phyloP scores from a whole-genome alignment of 2,329 filamentous ascomycete genomes.

The Fusarium fujikuroi region DNA sequence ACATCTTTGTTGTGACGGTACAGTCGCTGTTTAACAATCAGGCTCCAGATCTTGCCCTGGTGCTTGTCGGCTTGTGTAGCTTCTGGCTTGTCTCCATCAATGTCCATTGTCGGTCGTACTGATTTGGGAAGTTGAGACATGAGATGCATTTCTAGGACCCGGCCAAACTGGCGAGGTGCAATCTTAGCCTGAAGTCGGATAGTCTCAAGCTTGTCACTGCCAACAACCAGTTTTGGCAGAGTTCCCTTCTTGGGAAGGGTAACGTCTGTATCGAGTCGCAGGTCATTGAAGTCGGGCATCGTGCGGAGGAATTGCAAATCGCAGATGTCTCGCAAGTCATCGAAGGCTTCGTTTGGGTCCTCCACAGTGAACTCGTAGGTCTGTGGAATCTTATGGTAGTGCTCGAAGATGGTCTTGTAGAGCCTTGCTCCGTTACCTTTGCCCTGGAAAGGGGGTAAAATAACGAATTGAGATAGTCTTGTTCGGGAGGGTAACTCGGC shows the following conservation, averaged over 20 bases:
- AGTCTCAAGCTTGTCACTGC: conserved; percentile 63
- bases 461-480: conserved; percentile 91
- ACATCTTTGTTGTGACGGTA: conserved; percentile 79
- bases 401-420: conserved; percentile 81
- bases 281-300: conserved; percentile 65
- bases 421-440: conserved; percentile 82
- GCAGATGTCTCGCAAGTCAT: conserved; percentile 79
- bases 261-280: conserved; percentile 65
- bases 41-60: conserved; percentile 75
- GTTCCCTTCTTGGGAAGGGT: conserved; percentile 60
- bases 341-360: conserved; percentile 89
- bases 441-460: conserved; percentile 87
- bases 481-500: conserved; percentile 77
- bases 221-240: conserved; percentile 66
- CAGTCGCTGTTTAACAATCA: conserved; percentile 80
- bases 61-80: conserved; percentile 67
- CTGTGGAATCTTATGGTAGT: conserved; percentile 73
- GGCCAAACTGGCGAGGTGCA: conserved; percentile 77
- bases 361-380: conserved; percentile 91
- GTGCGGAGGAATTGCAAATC: conserved; percentile 74
- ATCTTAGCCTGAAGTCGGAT: conserved; percentile 76
- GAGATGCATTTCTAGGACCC: conserved; percentile 80
- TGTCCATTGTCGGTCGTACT: conserved; percentile 63
- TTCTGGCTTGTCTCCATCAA: conserved; percentile 55
- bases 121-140: conserved; percentile 68